phyloP scores from a whole-genome alignment of 2,329 filamentous ascomycete genomes.

The Aspergillus sp. region DNA sequence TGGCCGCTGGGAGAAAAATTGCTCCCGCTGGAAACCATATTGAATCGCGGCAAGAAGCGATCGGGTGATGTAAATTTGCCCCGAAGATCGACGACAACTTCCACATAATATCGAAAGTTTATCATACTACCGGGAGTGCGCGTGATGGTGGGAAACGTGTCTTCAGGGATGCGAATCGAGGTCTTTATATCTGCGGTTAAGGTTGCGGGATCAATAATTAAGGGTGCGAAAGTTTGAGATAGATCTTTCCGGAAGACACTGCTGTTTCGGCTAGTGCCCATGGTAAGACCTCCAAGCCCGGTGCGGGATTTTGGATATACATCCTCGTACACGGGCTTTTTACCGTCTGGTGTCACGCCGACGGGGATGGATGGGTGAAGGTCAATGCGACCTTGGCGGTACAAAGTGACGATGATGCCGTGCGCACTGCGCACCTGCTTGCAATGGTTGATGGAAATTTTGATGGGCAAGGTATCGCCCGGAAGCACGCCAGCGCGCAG shows the following conservation, averaged over 20 bases:
- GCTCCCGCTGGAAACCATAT: slow-evolving; percentile 44
- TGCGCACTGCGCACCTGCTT: slow-evolving; percentile 87
- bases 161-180: slow-evolving; percentile 79
- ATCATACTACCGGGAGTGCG: slow-evolving; percentile 91
- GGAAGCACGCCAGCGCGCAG: slow-evolving; percentile 77
- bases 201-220: slow-evolving; percentile 79
- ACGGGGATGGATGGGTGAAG: slow-evolving; percentile 62
- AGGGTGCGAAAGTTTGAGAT: slow-evolving; percentile 78
- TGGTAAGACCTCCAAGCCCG: slow-evolving; percentile 77
- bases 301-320: slow-evolving; percentile 84
- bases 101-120: slow-evolving; percentile 88
- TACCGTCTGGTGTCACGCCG: slow-evolving; percentile 59
- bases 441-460: slow-evolving; percentile 78
- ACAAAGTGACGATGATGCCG: slow-evolving; percentile 88
- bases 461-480: slow-evolving; percentile 76
- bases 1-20: slow-evolving; percentile 40
- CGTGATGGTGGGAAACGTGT: slow-evolving; percentile 86
- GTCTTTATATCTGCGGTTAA: slow-evolving; percentile 76
- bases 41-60: slow-evolving; percentile 54
- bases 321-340: slow-evolving; percentile 70
- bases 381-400: slow-evolving; percentile 86
- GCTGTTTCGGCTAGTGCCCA: slow-evolving; percentile 79
- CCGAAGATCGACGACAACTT: slow-evolving; percentile 87
- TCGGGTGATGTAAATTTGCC: slow-evolving; percentile 78
- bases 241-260: slow-evolving; percentile 96